Percentiles rank a stretch among this genome's conserved stretches.
Conservation (phyloP, 257 asterid genomes). For the Primulina eburnea region DNA sequence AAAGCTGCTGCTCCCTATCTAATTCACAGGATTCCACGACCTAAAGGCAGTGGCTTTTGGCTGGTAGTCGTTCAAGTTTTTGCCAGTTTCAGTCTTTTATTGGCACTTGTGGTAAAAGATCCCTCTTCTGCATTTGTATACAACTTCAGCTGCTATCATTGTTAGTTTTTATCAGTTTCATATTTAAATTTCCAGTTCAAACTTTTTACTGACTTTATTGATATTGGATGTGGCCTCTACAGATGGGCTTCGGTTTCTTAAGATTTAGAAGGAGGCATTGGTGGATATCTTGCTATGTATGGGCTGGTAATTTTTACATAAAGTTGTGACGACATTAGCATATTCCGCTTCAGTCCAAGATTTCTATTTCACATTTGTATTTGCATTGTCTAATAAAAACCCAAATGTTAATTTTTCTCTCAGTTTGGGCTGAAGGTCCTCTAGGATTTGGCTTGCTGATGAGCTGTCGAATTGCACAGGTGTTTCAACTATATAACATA, state of each 20-base stretch:
- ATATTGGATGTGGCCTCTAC: slow-evolving; percentile 31
- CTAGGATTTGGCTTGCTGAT: slow-evolving; percentile 88
- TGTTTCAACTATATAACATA: slow-evolving; percentile 69
- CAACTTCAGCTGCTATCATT: slow-evolving; percentile 11
- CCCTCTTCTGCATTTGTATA: not conserved
- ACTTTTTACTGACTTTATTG: slow-evolving; percentile 13
- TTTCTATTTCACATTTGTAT: slow-evolving; percentile 12
- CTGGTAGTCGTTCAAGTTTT: slow-evolving; percentile 68
- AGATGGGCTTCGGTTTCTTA: slow-evolving; percentile 68
- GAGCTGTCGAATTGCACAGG: slow-evolving; percentile 79
- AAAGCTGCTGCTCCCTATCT: slow-evolving; percentile 53
- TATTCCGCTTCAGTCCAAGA: not conserved
- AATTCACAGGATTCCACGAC: slow-evolving; percentile 60
- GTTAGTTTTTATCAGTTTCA: slow-evolving; percentile 1
- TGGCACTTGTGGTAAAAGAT: slow-evolving; percentile 62
- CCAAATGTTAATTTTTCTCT: slow-evolving; percentile 28
- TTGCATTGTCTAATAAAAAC: slow-evolving; percentile 25
- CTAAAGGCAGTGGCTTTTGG: slow-evolving; percentile 82
- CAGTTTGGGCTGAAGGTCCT: slow-evolving; percentile 93
- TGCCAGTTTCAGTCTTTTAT: slow-evolving; percentile 76
- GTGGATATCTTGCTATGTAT: slow-evolving; percentile 87
- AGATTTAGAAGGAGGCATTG: slow-evolving; percentile 55
- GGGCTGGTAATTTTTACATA: slow-evolving; percentile 55
- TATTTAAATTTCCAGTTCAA: not conserved
- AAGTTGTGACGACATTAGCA: slow-evolving; percentile 10